Base-by-base conservation (phyloP, 306 rosid species). In the Glycine latifolia region DNA sequence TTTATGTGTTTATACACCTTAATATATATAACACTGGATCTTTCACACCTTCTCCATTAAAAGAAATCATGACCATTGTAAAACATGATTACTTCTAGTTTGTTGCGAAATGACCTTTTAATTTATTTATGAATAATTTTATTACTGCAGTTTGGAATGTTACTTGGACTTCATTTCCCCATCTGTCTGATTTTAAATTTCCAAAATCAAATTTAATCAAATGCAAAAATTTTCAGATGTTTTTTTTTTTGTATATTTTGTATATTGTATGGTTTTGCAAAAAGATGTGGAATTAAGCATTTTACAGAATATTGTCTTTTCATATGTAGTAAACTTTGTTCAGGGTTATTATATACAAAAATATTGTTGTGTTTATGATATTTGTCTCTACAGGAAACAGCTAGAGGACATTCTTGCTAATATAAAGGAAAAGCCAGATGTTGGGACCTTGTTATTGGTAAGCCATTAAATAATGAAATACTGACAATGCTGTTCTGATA, bases 341-440 rank as follows among this genome's bases (percentile, higher is more conserved):
- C 16, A 47, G 77, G 39, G 61, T 79, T 76, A 43, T 73, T 48
- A 37, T 50, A 13, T 76, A 14, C 15, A 73, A 55, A 72, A 49
- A 4, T 55, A 26, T 77, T 52, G 6, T 81, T 75, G 37, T 85
- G 83, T 50, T 68, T 46, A 75, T 80, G 87, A 58, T 76, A n/a
- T 59, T 66, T 84, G 71, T 85, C 56, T 84, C 80, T 82, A n/a
- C 94, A 95, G 99, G 90, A 95, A 91, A 89, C 99, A 93, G 85
- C 92, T 95, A 26, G 99, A 95, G 91, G 99, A 95, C 83, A 93
- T 93, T 85, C 96, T 91, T 84, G 81, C 77, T 84, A 87, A 86
- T 87, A 80, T 91, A 82, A 93, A 89, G 82, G 99, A 93, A 85
- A 95, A 93, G 87, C 98, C 97, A 77, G 99, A 95, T 87, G 98